A percentile compares a stretch with the other conserved stretches of the same genome.
Evolutionary conservation across 2,329 filamentous ascomycete species (phyloP).

Genomic region (Fusarium newnesense): DNA sequence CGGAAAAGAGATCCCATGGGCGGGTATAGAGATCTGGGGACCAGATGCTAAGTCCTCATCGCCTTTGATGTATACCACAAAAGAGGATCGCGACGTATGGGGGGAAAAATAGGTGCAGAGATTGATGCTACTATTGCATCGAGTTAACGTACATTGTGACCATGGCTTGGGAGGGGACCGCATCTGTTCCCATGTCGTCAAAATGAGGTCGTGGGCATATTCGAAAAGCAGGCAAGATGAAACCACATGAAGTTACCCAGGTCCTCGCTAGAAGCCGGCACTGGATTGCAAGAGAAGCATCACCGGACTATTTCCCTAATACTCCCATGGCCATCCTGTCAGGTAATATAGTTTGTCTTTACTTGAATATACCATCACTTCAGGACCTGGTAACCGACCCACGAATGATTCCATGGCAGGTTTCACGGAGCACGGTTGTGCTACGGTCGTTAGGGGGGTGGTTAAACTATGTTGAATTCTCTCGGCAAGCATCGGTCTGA

Average conservation of each 20-base stretch:
- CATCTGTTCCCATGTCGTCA: neutral
- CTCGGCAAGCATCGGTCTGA: neutral
- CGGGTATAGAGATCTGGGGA: neutral
- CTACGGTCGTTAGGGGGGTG: neutral
- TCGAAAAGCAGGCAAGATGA: too few species aligned
- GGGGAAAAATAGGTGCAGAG: neutral
- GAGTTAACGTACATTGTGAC: neutral
- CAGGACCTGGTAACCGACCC: neutral
- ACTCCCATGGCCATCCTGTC: neutral
- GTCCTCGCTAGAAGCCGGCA: too few species aligned
- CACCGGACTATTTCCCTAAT: neutral
- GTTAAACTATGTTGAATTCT: neutral
- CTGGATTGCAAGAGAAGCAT: neutral
- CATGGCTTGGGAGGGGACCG: neutral
- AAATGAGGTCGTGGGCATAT: neutral
- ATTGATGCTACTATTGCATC: neutral
- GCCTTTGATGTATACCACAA: neutral
- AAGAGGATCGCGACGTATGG: neutral
- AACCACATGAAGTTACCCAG: too few species aligned
- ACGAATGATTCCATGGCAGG: neutral
- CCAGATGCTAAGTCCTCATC: neutral
- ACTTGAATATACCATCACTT: conserved; percentile 9
- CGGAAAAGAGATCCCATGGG: neutral
- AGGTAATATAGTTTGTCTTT: conserved; percentile 17
- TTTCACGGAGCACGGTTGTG: neutral